Conservation (phyloP, 129 eudicot species). For the Arctium lappa region DNA sequence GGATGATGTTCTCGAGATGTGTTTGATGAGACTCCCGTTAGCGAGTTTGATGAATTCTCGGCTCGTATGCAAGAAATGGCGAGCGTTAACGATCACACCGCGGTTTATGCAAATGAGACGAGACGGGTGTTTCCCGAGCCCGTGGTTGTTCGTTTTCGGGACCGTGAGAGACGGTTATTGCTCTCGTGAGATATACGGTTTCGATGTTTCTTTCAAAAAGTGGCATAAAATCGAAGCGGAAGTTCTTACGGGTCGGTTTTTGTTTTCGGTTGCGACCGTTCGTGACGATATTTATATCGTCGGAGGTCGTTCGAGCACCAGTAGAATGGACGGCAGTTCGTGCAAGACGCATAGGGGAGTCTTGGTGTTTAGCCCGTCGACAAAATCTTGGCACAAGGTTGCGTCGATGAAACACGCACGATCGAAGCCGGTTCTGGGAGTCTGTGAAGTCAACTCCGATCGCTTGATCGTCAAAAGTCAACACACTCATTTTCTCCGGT, state of each 20-base stretch:
- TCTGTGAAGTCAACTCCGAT: constrained; percentile 49
- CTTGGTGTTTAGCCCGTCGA: constrained; percentile 59
- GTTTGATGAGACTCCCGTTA: constrained; percentile 82
- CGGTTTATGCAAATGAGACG: constrained; percentile 70
- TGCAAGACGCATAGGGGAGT: constrained; percentile 78
- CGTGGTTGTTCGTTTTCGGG: constrained; percentile 85
- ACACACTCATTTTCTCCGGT: constrained; percentile 45
- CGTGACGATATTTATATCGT: constrained; percentile 56
- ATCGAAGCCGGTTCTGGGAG: constrained; percentile 73
- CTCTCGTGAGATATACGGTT: constrained; percentile 74
- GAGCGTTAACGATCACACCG: constrained; percentile 51
- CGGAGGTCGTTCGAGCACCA: constrained; percentile 82
- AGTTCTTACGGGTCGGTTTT: constrained; percentile 66
- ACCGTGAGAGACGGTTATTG: constrained; percentile 63
- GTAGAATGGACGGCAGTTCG: constrained; percentile 61
- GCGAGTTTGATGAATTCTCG: constrained; percentile 80
- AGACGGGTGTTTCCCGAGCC: constrained; percentile 51
- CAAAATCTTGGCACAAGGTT: constrained; percentile 67
- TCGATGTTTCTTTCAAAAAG: constrained; percentile 57
- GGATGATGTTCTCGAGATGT: constrained; percentile 84
- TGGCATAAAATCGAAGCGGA: constrained; percentile 69
- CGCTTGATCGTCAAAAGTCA: constrained; percentile 39
- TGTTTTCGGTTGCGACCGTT: constrained; percentile 59
- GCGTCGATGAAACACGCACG: constrained; percentile 76
- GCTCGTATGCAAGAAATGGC: constrained; percentile 92